A percentile compares a stretch with the other conserved stretches of the same genome.
These are phyloP conservation scores for Musa beccarii DNA, from an alignment of 176 grass and related monocot species.

Conservation along the genomic window DNA sequence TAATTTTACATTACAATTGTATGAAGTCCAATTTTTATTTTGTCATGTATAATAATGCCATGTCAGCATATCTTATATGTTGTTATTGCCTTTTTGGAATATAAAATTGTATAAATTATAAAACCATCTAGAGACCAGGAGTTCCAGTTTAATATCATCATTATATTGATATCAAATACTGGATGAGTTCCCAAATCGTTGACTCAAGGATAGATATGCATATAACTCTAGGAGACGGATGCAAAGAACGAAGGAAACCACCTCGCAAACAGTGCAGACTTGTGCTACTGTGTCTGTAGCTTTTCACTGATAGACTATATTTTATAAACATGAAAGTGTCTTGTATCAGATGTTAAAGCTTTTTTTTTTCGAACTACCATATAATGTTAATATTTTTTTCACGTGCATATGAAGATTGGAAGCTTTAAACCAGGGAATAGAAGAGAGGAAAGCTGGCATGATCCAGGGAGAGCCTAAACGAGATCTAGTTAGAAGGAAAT, in stretches of 20 bases:
- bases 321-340: not conserved
- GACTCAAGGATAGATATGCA: no score
- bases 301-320: not conserved
- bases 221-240: no score
- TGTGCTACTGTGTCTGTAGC: no score
- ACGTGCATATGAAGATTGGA: conserved; percentile 62
- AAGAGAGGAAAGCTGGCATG: conserved; percentile 30
- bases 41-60: not conserved
- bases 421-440: conserved; percentile 60
- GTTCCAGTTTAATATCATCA: no score
- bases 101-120: no score
- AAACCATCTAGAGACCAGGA: no score
- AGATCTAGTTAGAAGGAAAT: conserved; percentile 25
- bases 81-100: not conserved
- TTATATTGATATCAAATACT: no score
- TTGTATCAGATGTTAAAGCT: not conserved
- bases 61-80: not conserved
- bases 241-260: no score
- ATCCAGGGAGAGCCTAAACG: conserved; percentile 19
- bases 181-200: no score
- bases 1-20: not conserved
- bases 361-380: not conserved
- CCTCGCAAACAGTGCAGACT: no score
- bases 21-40: not conserved
- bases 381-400: not conserved